Evolutionary conservation across 2,329 filamentous ascomycete genomes (phyloP).

Genomic region (Helotiales sp.): DNA sequence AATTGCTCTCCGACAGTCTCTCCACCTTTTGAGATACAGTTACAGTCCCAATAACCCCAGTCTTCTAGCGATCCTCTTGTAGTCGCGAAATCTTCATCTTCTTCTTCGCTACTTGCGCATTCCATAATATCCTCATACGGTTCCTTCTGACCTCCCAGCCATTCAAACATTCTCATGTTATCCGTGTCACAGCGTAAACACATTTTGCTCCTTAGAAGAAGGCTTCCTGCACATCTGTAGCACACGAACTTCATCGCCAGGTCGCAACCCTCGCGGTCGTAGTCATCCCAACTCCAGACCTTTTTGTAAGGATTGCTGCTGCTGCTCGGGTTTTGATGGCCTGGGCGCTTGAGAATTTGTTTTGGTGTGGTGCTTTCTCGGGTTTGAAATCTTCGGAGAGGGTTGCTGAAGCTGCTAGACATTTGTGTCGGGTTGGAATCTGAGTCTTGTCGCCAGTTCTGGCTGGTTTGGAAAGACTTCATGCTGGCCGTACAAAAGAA

Average conservation of each 20-base stretch:
- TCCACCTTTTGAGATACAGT: background rate
- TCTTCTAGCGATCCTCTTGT: background rate
- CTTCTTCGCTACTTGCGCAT: no score
- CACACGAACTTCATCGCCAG: no score
- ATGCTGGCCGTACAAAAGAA: background rate
- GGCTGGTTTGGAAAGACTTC: background rate
- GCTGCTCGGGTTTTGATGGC: no score
- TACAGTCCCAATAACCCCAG: constrained; percentile 14
- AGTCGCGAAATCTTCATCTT: background rate
- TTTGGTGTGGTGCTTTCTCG: background rate
- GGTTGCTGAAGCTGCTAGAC: no score
- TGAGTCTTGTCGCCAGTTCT: background rate
- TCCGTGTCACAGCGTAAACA: background rate
- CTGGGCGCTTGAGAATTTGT: background rate
- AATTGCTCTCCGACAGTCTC: background rate
- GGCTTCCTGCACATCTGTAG: background rate
- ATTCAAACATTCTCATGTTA: no score
- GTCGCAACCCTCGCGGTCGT: background rate
- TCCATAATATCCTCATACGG: background rate
- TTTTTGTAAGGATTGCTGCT: no score
- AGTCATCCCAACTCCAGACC: background rate
- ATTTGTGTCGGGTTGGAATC: background rate
- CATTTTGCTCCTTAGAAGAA: background rate
- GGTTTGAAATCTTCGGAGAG: no score
- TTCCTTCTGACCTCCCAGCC: no score